These are phyloP conservation scores for Eucalyptus pauciflora DNA, from an alignment of 345 rosid genomes.

Conservation along the genomic window DNA sequence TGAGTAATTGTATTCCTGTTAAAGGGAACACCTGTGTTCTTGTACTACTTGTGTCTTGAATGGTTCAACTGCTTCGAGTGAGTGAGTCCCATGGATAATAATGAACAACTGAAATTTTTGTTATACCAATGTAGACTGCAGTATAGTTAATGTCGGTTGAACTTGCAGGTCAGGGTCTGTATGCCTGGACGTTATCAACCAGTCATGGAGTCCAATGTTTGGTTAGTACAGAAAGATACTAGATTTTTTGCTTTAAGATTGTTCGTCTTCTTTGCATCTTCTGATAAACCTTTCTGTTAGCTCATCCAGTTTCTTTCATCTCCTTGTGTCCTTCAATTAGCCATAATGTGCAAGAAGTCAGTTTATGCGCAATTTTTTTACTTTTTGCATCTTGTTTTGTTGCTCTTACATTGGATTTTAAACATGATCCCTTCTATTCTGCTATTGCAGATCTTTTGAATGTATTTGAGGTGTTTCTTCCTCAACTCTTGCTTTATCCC, in stretches of 20 bases:
- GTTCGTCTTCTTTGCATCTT: not conserved
- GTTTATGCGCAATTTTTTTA: not conserved
- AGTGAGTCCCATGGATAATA: not conserved
- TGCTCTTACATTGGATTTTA: not conserved
- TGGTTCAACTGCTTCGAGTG: not conserved
- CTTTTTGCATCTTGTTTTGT: not conserved
- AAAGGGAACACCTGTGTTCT: not conserved
- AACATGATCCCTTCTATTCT: not conserved
- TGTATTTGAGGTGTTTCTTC: conserved; percentile 62
- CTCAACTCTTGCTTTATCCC: conserved; percentile 63
- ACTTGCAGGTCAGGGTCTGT: conserved; percentile 55
- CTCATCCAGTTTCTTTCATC: not conserved
- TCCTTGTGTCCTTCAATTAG: not conserved
- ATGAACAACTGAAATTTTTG: not conserved
- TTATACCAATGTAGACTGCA: not conserved
- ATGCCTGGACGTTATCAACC: conserved; percentile 70
- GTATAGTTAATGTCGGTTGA: not conserved
- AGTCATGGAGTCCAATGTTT: conserved; percentile 82
- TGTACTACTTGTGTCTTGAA: not conserved
- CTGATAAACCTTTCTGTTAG: not conserved
- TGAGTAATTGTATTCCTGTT: conserved; percentile 13
- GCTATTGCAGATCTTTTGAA: conserved; percentile 52
- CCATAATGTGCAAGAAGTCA: not conserved
- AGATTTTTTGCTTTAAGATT: not conserved
- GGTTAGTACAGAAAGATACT: conserved; percentile 16